Conservation (phyloP, 352 stramenopile genomes). For the Bremia lactucae region DNA sequence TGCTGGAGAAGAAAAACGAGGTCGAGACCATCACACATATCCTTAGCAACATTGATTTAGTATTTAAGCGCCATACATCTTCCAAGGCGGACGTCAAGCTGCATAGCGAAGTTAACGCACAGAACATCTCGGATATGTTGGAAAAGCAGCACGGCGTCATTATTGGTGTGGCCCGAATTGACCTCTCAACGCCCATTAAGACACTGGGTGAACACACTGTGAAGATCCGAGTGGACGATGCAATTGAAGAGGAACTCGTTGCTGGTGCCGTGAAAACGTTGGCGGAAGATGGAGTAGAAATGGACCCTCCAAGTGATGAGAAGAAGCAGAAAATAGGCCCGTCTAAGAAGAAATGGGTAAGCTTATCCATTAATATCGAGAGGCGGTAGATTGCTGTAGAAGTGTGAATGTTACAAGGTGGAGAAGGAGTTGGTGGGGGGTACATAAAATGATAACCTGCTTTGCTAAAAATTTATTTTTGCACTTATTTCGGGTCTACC, state of each 20-base stretch:
- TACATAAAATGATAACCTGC: too few species aligned
- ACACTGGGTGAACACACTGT: conserved; percentile 68
- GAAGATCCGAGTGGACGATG: conserved; percentile 76
- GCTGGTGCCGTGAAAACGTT: conserved; percentile 17
- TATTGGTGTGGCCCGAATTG: conserved; percentile 66
- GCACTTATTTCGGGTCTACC: too few species aligned
- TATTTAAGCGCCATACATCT: conserved; percentile 76
- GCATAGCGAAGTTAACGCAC: conserved; percentile 57
- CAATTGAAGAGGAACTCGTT: conserved; percentile 57
- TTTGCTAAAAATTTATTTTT: too few species aligned
- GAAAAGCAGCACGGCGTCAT: conserved; percentile 78
- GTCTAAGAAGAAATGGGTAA: conserved; percentile 75
- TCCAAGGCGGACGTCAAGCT: conserved; percentile 47
- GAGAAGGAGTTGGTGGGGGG: too few species aligned
- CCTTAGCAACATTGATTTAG: conserved; percentile 46
- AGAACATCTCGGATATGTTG: conserved; percentile 81
- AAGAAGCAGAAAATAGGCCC: conserved; percentile 30
- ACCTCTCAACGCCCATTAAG: conserved; percentile 68
- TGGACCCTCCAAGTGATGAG: conserved; percentile 12
- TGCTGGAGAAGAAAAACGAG: conserved; percentile 49
- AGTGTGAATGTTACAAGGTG: too few species aligned
- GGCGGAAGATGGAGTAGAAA: conserved; percentile 13
- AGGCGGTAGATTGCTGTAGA: conserved; percentile 44
- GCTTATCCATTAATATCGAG: conserved; percentile 43
- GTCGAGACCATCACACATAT: conserved; percentile 52